Evolutionary conservation across 768 basidiomycete genomes (phyloP), one percentile per base, ranked within the genome.

Genomic region (Hypsizygus marmoreus): DNA sequence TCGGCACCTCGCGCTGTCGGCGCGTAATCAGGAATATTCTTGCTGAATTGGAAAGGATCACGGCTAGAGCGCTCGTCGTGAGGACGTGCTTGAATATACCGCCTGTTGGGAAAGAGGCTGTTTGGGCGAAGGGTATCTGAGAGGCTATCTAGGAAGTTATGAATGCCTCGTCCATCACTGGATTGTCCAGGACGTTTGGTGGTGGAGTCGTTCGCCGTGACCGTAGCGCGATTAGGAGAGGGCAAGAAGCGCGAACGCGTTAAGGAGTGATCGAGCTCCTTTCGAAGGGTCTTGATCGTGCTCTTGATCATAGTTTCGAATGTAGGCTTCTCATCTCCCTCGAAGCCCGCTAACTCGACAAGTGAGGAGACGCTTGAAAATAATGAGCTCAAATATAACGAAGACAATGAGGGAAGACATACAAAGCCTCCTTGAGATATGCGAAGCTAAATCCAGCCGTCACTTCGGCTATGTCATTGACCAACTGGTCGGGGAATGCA

Each of bases 341-440:
- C 73, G 29, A 72, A 72, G 19, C 71, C 72, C 5, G 80, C 82
- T 12, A 91, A 63, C 9, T 73, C 73, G 20, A 91, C 81, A n/a
- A 92, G 74, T 2, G 84, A 70, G 3, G 89, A 84, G 13, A 91
- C 82, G 58, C 89, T 91, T 51, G 10, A 43, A 25, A 30, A 49
- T 13, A 17, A 45, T n/a, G 5, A 26, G 8, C 28, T 14, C 23
- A 38, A 42, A 14, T 43, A 16, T 23, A 12, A n/a, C 13, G 11
- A 23, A 45, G 24, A 22, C 19, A 24, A 19, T 29, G 14, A 43
- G n/a, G n/a, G 28, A 22, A 13, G 20, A 74, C 88, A 49, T 60
- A 93, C 91, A 93, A 93, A 2, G 81, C 88, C 65, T 93, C 91
- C 62, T 95, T 93, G 56, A 94, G 70, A 64, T 91, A 93, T 0